These are phyloP conservation scores for Cordyceps tenuipes DNA, from an alignment of 2,329 filamentous ascomycete genomes.

Conservation along the genomic window DNA sequence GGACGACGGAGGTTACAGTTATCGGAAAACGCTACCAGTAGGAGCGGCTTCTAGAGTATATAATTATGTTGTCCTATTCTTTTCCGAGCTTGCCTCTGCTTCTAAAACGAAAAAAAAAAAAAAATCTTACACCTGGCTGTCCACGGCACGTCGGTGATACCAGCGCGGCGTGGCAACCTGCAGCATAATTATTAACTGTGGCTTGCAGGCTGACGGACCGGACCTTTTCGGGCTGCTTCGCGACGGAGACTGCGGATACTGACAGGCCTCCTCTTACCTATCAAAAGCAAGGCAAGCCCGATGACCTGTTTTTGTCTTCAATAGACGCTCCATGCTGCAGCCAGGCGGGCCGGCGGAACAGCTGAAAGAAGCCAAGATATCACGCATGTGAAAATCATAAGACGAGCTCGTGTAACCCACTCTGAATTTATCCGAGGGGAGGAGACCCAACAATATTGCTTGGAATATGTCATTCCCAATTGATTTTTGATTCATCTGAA, in stretches of 20 bases:
- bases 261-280: background rate
- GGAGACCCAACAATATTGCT: background rate
- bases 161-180: background rate
- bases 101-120: background rate
- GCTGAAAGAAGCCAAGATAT: no score
- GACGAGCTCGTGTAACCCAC: background rate
- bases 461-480: constrained; percentile 3
- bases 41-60: background rate
- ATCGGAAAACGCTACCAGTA: background rate
- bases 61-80: background rate
- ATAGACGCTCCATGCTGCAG: background rate
- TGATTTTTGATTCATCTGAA: constrained; percentile 10
- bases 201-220: background rate
- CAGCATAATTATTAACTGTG: background rate
- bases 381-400: background rate
- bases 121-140: background rate
- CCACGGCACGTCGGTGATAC: background rate
- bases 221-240: background rate
- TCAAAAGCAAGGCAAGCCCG: background rate
- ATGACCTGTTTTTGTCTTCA: background rate
- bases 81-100: background rate
- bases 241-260: background rate
- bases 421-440: background rate
- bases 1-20: no score
- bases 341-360: background rate